Conservation (phyloP, 352 stramenopile genomes). For the Blastocystis sp. region DNA sequence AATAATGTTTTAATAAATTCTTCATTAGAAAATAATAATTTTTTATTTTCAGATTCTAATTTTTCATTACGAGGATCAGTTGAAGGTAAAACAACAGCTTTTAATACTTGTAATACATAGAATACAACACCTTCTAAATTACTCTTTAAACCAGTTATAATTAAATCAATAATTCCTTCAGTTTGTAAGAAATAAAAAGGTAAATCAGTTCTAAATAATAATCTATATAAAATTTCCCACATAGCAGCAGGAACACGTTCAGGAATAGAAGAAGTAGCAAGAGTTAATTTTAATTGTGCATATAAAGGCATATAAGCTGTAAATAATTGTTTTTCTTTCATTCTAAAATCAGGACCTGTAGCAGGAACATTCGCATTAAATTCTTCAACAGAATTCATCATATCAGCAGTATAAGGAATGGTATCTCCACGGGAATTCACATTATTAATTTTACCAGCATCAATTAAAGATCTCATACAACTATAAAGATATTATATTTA, state of each 20-base stretch:
- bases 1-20: conserved; percentile 41
- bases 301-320: conserved; percentile 57
- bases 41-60: conserved; percentile 44
- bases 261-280: conserved; percentile 52
- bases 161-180: conserved; percentile 54
- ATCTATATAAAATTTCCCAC: conserved; percentile 59
- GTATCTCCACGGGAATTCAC: not conserved
- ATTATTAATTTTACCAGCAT: conserved; percentile 9
- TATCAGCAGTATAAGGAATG: conserved; percentile 26
- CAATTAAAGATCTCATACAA: conserved; percentile 22
- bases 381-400: conserved; percentile 46
- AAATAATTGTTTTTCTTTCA: conserved; percentile 54
- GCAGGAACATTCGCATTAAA: conserved; percentile 67
- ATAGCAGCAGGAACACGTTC: conserved; percentile 53
- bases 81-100: conserved; percentile 21
- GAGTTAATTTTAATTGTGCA: conserved; percentile 56
- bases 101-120: conserved; percentile 44
- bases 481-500: too few relatives aligned
- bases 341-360: conserved; percentile 60
- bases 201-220: conserved; percentile 60
- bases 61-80: conserved; percentile 46
- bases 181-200: conserved; percentile 59
- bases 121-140: conserved; percentile 64
- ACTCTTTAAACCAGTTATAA: conserved; percentile 55
- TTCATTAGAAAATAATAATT: conserved; percentile 46